Conservation (phyloP, 345 rosid genomes). For the Psidium guajava region DNA sequence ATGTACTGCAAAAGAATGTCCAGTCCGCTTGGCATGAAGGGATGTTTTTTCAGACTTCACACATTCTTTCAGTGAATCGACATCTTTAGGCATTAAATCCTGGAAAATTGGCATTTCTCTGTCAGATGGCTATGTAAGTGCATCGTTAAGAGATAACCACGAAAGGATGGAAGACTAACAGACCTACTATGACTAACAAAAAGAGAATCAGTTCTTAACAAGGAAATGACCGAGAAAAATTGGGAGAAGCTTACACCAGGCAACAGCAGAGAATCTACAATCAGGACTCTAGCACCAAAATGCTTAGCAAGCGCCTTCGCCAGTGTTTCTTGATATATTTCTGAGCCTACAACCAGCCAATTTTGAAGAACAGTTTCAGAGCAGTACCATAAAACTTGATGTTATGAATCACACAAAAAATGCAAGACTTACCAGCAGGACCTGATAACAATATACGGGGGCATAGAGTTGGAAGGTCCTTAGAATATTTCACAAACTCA, state of each 20-base stretch:
- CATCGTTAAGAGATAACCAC: not conserved
- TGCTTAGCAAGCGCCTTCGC: constrained; percentile 83
- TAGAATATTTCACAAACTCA: constrained; percentile 55
- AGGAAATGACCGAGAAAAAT: not conserved
- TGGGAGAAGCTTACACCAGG: constrained; percentile 72
- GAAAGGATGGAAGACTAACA: not conserved
- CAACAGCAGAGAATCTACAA: constrained; percentile 74
- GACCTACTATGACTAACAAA: not conserved
- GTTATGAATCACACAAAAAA: not conserved
- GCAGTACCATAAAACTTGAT: not conserved
- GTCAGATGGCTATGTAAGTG: not conserved
- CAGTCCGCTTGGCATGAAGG: constrained; percentile 49
- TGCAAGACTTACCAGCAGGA: constrained; percentile 58
- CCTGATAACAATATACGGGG: constrained; percentile 93
- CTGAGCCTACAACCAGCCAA: constrained; percentile 51
- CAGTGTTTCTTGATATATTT: constrained; percentile 93
- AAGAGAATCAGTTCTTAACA: not conserved
- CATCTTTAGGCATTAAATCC: constrained; percentile 62
- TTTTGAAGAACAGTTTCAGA: not conserved
- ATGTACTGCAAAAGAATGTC: constrained; percentile 46
- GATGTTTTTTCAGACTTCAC: constrained; percentile 60
- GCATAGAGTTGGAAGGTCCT: constrained; percentile 60
- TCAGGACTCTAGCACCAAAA: constrained; percentile 67
- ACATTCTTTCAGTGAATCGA: constrained; percentile 59
- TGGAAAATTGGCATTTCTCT: constrained; percentile 12